Percentiles rank a stretch among this genome's conserved stretches.
Evolutionary conservation across 2,329 filamentous ascomycete species (phyloP).

Genomic region (Talaromyces sp.): DNA sequence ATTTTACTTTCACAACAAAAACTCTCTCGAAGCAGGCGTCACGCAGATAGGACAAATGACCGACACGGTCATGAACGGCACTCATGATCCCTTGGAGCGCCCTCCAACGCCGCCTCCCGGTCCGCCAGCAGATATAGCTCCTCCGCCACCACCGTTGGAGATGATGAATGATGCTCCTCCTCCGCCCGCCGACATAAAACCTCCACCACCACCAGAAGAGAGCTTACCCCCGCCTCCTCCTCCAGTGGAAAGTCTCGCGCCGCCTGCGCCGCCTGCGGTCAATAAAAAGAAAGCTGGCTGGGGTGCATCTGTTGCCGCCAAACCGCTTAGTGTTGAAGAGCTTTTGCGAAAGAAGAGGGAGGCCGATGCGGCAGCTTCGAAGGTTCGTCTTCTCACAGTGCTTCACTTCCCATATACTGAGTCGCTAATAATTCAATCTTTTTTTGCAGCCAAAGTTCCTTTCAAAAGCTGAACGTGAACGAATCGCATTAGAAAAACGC

Average conservation of each 20-base stretch:
- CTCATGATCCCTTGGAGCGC: slow-evolving; percentile 36
- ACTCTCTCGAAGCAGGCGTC: not conserved
- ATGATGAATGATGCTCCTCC: slow-evolving; percentile 45
- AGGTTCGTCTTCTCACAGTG: slow-evolving; percentile 43
- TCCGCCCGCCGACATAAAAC: slow-evolving; percentile 38
- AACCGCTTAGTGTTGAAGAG: slow-evolving; percentile 78
- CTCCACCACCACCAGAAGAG: slow-evolving; percentile 43
- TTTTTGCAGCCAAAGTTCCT: slow-evolving; percentile 69
- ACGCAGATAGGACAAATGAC: slow-evolving; percentile 30
- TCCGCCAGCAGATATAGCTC: slow-evolving; percentile 45
- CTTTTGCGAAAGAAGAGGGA: slow-evolving; percentile 81
- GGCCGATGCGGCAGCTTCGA: slow-evolving; percentile 76
- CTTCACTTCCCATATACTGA: not conserved
- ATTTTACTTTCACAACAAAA: not conserved
- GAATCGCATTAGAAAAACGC: slow-evolving; percentile 72
- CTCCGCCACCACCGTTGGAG: slow-evolving; percentile 40
- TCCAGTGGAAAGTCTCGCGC: slow-evolving; percentile 35
- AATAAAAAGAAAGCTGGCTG: slow-evolving; percentile 55
- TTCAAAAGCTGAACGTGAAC: slow-evolving; percentile 77
- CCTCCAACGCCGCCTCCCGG: slow-evolving; percentile 41
- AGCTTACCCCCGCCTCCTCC: slow-evolving; percentile 40
- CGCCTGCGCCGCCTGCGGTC: slow-evolving; percentile 19
- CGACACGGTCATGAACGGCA: slow-evolving; percentile 30
- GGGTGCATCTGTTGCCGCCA: slow-evolving; percentile 41
- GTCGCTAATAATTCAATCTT: slow-evolving; percentile 16